A percentile compares a stretch with the other conserved stretches of the same genome.
phyloP scores from a whole-genome alignment of 2,329 filamentous ascomycete species.

The Knoxdaviesia capensis region DNA sequence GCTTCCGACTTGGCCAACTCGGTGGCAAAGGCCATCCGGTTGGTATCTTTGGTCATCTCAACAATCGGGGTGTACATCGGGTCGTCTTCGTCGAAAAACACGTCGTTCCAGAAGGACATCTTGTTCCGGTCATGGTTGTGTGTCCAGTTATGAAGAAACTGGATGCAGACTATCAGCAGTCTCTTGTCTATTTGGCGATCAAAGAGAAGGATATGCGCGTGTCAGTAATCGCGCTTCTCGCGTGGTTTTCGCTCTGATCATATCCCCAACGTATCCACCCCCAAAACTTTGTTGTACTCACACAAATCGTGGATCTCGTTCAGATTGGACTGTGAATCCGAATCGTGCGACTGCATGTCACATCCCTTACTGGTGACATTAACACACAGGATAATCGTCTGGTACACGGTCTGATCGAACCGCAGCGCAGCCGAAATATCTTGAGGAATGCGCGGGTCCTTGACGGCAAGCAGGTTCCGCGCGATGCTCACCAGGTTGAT shows the following conservation, averaged over 20 bases:
- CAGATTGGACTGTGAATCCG: constrained; percentile 32
- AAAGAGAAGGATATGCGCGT: background rate
- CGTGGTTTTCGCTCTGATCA: too few species aligned
- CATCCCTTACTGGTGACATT: constrained; percentile 49
- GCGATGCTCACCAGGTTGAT: constrained; percentile 50
- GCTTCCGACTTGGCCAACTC: constrained; percentile 39
- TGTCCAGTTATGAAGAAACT: constrained; percentile 50
- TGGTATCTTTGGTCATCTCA: constrained; percentile 7
- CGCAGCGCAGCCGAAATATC: constrained; percentile 43
- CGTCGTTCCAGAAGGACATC: constrained; percentile 48
- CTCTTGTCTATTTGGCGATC: constrained; percentile 32
- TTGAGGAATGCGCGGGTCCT: constrained; percentile 43
- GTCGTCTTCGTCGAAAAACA: constrained; percentile 37
- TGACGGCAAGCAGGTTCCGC: constrained; percentile 42
- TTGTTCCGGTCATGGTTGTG: constrained; percentile 50
- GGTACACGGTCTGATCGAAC: constrained; percentile 46
- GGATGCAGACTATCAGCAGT: constrained; percentile 41
- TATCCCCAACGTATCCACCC: too few species aligned
- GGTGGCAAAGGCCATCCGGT: constrained; percentile 28
- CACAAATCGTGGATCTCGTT: constrained; percentile 45
- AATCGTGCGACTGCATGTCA: constrained; percentile 41
- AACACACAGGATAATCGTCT: constrained; percentile 43
- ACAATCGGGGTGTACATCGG: too few species aligned
- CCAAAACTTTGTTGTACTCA: constrained; percentile 14
- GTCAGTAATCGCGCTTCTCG: background rate